Evolutionary conservation across 1,284 basidiomycete genomes (phyloP).

Genomic region (Leccinum fallax): DNA sequence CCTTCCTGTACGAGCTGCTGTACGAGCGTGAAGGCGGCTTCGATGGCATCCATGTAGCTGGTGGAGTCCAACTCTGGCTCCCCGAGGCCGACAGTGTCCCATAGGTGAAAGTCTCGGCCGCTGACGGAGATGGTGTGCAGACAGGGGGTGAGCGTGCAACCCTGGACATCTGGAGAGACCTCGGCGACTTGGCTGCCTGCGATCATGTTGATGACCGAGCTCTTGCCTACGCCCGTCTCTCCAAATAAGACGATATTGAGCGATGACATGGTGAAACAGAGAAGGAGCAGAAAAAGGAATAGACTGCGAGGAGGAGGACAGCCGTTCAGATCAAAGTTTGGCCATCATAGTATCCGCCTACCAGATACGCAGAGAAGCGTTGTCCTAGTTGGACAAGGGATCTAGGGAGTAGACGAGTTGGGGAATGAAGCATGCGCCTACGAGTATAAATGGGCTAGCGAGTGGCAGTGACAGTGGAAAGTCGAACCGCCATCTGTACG

Average conservation of each 20-base stretch:
- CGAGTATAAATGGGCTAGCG: slow-evolving; percentile 1
- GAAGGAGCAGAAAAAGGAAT: too few relatives aligned
- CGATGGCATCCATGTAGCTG: slow-evolving; percentile 31
- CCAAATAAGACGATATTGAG: slow-evolving; percentile 28
- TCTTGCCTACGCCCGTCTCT: slow-evolving; percentile 22
- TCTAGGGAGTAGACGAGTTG: not conserved
- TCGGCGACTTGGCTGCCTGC: slow-evolving; percentile 22
- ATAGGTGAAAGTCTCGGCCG: slow-evolving; percentile 24
- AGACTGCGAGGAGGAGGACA: slow-evolving; percentile 3
- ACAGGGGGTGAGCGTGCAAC: slow-evolving; percentile 26
- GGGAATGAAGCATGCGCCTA: too few relatives aligned
- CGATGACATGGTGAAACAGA: slow-evolving; percentile 17
- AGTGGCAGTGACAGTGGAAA: not conserved
- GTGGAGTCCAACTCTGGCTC: slow-evolving; percentile 32
- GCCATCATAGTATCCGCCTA: slow-evolving; percentile 3
- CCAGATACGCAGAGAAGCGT: slow-evolving; percentile 3
- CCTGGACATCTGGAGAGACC: slow-evolving; percentile 18
- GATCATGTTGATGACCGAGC: slow-evolving; percentile 32
- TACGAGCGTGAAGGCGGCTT: slow-evolving; percentile 36
- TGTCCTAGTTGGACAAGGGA: not conserved
- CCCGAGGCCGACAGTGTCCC: slow-evolving; percentile 43
- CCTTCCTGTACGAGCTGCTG: slow-evolving; percentile 27
- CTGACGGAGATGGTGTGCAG: slow-evolving; percentile 19
- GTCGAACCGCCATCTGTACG: too few relatives aligned
- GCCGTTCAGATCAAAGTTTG: not conserved